Percentiles rank a stretch among this genome's conserved stretches.
Evolutionary conservation across 768 basidiomycete genomes (phyloP).

Genomic region (Hypsizygus marmoreus): DNA sequence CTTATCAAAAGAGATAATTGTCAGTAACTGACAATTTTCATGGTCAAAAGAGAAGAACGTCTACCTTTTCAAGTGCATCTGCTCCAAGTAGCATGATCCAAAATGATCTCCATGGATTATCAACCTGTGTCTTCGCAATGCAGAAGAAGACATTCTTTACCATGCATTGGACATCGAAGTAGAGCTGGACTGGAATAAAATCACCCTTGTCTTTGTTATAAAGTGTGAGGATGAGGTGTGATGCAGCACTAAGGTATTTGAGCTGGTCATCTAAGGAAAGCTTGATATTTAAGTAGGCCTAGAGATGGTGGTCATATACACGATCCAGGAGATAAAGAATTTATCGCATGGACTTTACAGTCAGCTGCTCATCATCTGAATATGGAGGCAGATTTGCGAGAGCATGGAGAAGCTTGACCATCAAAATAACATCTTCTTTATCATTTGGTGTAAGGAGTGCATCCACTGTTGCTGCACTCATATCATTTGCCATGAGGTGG

Average conservation of each 20-base stretch:
- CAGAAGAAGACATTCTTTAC: conserved; percentile 41
- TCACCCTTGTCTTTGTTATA: background rate
- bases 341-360: too few species aligned
- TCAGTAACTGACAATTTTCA: too few species aligned
- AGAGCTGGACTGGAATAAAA: conserved; percentile 21
- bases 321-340: too few species aligned
- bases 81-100: conserved; percentile 39
- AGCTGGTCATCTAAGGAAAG: too few species aligned
- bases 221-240: conserved; percentile 20
- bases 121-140: conserved; percentile 36
- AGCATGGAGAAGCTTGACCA: too few species aligned
- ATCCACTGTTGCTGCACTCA: conserved; percentile 5
- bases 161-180: conserved; percentile 34
- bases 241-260: too few species aligned
- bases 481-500: conserved; percentile 18
- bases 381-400: too few species aligned
- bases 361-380: too few species aligned
- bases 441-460: conserved; percentile 28
- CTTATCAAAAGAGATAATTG: conserved; percentile 1
- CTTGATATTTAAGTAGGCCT: too few species aligned
- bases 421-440: too few species aligned
- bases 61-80: conserved; percentile 32
- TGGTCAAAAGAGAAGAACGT: too few species aligned
- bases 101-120: conserved; percentile 31
- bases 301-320: too few species aligned